These are phyloP conservation scores for Trichosporon sp. DNA, from an alignment of 1,284 basidiomycete genomes.

Conservation along the genomic window DNA sequence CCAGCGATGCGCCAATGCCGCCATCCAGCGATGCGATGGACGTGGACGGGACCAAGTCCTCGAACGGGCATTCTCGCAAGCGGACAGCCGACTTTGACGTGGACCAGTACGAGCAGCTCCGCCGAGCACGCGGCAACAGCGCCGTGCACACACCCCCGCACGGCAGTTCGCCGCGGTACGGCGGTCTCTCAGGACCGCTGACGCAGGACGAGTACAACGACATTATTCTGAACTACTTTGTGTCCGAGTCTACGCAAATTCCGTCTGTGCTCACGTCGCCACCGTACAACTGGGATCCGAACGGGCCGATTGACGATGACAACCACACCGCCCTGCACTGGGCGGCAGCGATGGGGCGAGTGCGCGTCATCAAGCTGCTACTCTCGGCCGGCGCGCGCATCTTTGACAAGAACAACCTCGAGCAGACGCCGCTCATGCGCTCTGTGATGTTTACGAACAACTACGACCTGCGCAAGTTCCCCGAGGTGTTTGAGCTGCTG, in stretches of 20 bases:
- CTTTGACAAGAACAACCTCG: slow-evolving; percentile 93
- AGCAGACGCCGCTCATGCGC: slow-evolving; percentile 97
- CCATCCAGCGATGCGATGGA: slow-evolving; percentile 16
- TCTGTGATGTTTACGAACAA: slow-evolving; percentile 99
- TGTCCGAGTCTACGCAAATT: slow-evolving; percentile 92
- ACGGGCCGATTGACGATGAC: slow-evolving; percentile 97
- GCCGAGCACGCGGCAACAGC: slow-evolving; percentile 34
- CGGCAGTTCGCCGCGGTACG: slow-evolving; percentile 18
- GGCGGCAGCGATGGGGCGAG: slow-evolving; percentile 98
- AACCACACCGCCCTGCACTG: slow-evolving; percentile 96
- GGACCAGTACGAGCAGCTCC: slow-evolving; percentile 35
- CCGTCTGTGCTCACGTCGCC: slow-evolving; percentile 83
- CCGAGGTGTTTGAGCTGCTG: slow-evolving; percentile 91
- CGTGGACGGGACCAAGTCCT: slow-evolving; percentile 5
- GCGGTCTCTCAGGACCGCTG: slow-evolving; percentile 24
- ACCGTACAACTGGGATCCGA: slow-evolving; percentile 88
- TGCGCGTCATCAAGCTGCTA: slow-evolving; percentile 91
- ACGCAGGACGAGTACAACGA: slow-evolving; percentile 68
- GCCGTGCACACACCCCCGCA: slow-evolving; percentile 43
- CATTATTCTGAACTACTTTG: slow-evolving; percentile 97
- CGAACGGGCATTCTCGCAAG: slow-evolving; percentile 25
- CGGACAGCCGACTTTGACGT: slow-evolving; percentile 37
- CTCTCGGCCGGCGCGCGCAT: slow-evolving; percentile 93
- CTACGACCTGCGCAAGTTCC: slow-evolving; percentile 98
- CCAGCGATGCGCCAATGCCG: slow-evolving; percentile 7